Evolutionary conservation across 495 filamentous ascomycete species (phyloP).

Genomic region (Penicillium soppii): DNA sequence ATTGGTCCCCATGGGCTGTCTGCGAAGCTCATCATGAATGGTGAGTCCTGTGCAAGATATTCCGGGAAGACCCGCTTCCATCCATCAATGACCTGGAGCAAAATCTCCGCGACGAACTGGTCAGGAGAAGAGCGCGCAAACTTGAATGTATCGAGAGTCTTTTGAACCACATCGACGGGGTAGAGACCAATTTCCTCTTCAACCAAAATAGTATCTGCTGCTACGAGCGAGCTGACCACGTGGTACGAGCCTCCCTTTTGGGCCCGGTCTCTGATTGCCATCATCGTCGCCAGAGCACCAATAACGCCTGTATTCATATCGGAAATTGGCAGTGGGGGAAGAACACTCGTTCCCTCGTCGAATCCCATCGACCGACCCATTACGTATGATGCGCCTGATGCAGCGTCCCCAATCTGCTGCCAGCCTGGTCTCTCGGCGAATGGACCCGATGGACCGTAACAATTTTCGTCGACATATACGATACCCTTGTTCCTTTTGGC

Average conservation of each 20-base stretch:
- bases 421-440: constrained; percentile 41
- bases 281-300: constrained; percentile 54
- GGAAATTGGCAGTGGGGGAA: constrained; percentile 69
- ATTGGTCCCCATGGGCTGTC: constrained; percentile 20
- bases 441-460: constrained; percentile 51
- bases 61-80: constrained; percentile 28
- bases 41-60: constrained; percentile 21
- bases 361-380: constrained; percentile 50
- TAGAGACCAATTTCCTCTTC: constrained; percentile 27
- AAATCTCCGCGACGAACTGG: constrained; percentile 31
- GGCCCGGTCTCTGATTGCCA: constrained; percentile 34
- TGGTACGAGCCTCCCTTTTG: constrained; percentile 29
- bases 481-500: constrained; percentile 50
- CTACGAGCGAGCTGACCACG: constrained; percentile 25
- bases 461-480: constrained; percentile 64
- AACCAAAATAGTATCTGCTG: constrained; percentile 18
- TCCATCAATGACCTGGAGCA: constrained; percentile 27
- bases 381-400: constrained; percentile 16
- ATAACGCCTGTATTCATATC: constrained; percentile 66
- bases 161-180: constrained; percentile 15
- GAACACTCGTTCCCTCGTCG: constrained; percentile 59
- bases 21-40: constrained; percentile 28
- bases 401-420: constrained; percentile 49
- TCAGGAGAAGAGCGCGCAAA: constrained; percentile 14
- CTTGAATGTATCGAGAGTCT: constrained; percentile 10